Evolutionary conservation across 2,329 filamentous ascomycete species (phyloP).

Genomic region (Fusarium sp.): DNA sequence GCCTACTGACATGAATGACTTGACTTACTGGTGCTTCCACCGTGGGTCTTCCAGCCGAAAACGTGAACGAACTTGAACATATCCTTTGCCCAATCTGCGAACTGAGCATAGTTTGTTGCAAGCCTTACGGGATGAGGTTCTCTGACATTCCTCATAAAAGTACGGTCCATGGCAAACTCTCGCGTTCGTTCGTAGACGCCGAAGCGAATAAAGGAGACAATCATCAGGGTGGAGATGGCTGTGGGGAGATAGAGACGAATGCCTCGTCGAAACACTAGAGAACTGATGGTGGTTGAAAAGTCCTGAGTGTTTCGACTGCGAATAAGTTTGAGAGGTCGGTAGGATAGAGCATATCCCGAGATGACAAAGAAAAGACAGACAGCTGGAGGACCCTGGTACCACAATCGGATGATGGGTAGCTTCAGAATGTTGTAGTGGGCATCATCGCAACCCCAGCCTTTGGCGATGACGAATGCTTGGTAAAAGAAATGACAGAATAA

Average conservation of each 20-base stretch:
- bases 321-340: constrained; percentile 62
- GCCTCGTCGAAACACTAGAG: constrained; percentile 62
- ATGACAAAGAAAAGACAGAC: constrained; percentile 73
- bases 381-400: constrained; percentile 66
- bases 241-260: constrained; percentile 65
- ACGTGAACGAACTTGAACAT: constrained; percentile 64
- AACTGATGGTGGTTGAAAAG: constrained; percentile 59
- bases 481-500: constrained; percentile 69
- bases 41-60: constrained; percentile 62
- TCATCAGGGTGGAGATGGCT: constrained; percentile 60
- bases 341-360: constrained; percentile 69
- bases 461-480: constrained; percentile 62
- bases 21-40: constrained; percentile 57
- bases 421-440: constrained; percentile 60
- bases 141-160: constrained; percentile 60
- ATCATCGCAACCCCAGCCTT: constrained; percentile 59
- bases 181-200: constrained; percentile 62
- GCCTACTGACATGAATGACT: not conserved
- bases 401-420: constrained; percentile 64
- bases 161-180: constrained; percentile 56
- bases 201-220: constrained; percentile 56
- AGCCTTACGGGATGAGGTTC: constrained; percentile 59
- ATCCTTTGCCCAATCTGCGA: constrained; percentile 58
- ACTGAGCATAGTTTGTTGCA: constrained; percentile 53
- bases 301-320: constrained; percentile 52